A percentile compares a stretch with the other conserved stretches of the same genome.
Conservation (phyloP, 2,329 filamentous ascomycete genomes). For the Arthroderma sp. region DNA sequence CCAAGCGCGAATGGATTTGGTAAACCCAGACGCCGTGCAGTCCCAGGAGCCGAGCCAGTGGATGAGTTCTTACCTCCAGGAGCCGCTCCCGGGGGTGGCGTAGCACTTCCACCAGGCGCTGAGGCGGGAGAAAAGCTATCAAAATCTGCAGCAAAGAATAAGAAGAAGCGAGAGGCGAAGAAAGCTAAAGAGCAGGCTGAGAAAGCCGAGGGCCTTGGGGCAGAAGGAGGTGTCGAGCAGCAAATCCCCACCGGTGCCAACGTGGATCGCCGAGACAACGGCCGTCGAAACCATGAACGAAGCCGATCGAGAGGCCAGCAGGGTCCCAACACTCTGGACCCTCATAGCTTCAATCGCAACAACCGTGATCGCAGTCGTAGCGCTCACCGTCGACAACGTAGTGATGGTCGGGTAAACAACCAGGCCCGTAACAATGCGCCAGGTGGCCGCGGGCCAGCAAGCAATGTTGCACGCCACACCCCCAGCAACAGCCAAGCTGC, state of each 20-base stretch:
- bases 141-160: conserved; percentile 84
- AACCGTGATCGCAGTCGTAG: conserved; percentile 19
- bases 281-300: conserved; percentile 40
- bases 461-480: conserved; percentile 18
- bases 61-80: conserved; percentile 53
- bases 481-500: conserved; percentile 14
- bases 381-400: conserved; percentile 16
- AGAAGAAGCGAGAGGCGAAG: conserved; percentile 94
- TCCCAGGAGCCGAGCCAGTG: conserved; percentile 73
- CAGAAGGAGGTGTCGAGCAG: conserved; percentile 19
- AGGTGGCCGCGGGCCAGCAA: conserved; percentile 2
- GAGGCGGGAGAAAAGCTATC: conserved; percentile 59
- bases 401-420: conserved; percentile 9
- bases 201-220: conserved; percentile 34
- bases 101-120: conserved; percentile 51
- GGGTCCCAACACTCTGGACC: conserved; percentile 23
- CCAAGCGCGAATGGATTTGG: conserved; percentile 62
- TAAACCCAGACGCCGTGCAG: conserved; percentile 55
- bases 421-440: conserved; percentile 8
- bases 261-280: conserved; percentile 43
- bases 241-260: conserved; percentile 25
- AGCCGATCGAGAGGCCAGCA: conserved; percentile 37
- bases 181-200: conserved; percentile 71
- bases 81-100: conserved; percentile 53
- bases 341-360: conserved; percentile 15